Evolutionary conservation across 345 rosid species (phyloP).

Genomic region (Syzygium aromaticum): DNA sequence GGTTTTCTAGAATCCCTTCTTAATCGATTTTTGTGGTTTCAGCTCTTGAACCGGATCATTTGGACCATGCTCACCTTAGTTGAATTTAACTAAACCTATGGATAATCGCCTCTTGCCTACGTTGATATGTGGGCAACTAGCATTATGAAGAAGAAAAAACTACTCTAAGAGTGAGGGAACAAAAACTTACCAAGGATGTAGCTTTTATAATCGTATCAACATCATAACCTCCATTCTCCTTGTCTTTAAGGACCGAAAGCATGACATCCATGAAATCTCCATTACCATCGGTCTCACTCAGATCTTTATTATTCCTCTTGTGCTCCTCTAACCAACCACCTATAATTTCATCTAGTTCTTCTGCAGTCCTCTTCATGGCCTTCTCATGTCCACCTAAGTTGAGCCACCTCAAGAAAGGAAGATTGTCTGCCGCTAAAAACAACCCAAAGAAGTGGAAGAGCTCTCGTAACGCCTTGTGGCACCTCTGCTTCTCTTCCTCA

Average conservation of each 20-base stretch:
- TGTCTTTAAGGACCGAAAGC: slow-evolving; percentile 1
- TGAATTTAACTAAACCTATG: background rate
- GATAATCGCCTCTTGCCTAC: background rate
- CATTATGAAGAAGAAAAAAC: background rate
- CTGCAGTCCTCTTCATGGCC: slow-evolving; percentile 8
- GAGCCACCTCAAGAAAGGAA: slow-evolving; percentile 18
- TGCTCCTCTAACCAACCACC: slow-evolving; percentile 18
- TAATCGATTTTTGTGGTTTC: too few species aligned
- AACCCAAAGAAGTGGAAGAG: background rate
- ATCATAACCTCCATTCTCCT: background rate
- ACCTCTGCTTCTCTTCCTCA: slow-evolving; percentile 6
- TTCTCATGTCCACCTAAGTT: slow-evolving; percentile 20
- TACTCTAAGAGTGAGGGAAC: background rate
- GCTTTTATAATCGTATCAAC: background rate
- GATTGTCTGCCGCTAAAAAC: slow-evolving; percentile 11
- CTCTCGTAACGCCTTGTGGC: slow-evolving; percentile 4
- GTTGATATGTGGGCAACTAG: background rate
- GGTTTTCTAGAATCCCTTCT: too few species aligned
- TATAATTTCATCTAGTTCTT: slow-evolving; percentile 4
- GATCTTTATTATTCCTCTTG: background rate
- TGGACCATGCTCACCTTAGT: too few species aligned
- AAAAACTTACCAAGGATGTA: background rate
- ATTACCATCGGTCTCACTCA: background rate
- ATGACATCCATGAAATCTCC: slow-evolving; percentile 16
- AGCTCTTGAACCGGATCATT: too few species aligned